Conservation (phyloP, 2,329 filamentous ascomycete species). For the Venturia asperata region DNA sequence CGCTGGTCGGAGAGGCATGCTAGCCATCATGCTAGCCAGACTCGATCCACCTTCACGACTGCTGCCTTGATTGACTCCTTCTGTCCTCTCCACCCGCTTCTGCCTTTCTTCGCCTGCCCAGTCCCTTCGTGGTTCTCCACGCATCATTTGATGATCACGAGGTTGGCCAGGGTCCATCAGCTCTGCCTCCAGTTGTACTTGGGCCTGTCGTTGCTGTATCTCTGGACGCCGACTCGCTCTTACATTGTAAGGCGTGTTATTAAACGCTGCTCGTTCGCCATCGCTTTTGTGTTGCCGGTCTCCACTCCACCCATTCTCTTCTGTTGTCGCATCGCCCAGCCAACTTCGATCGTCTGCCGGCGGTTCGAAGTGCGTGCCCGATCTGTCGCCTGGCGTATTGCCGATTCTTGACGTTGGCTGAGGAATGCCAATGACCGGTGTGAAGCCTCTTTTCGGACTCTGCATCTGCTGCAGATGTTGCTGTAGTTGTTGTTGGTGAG, state of each 20-base stretch:
- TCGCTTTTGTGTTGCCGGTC: not conserved
- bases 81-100: constrained; percentile 12
- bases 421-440: not conserved
- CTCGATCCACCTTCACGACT: constrained; percentile 7
- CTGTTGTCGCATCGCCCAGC: not conserved
- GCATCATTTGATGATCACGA: not conserved
- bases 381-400: not conserved
- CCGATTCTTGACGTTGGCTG: constrained; percentile 10
- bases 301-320: not conserved
- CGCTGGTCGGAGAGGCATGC: constrained; percentile 3
- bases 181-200: constrained; percentile 13
- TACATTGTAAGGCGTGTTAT: constrained; percentile 7
- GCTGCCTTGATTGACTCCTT: not conserved
- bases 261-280: constrained; percentile 3
- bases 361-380: not conserved
- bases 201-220: constrained; percentile 12
- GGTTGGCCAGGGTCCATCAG: constrained; percentile 13
- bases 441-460: not conserved
- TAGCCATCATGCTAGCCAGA: not conserved
- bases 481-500: constrained; percentile 11
- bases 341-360: constrained; percentile 15
- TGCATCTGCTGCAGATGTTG: constrained; percentile 8
- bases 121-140: constrained; percentile 13
- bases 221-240: constrained; percentile 12
- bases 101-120: constrained; percentile 17